phyloP scores from a whole-genome alignment of 257 asterid species.

The Paraleonurus japonicus region DNA sequence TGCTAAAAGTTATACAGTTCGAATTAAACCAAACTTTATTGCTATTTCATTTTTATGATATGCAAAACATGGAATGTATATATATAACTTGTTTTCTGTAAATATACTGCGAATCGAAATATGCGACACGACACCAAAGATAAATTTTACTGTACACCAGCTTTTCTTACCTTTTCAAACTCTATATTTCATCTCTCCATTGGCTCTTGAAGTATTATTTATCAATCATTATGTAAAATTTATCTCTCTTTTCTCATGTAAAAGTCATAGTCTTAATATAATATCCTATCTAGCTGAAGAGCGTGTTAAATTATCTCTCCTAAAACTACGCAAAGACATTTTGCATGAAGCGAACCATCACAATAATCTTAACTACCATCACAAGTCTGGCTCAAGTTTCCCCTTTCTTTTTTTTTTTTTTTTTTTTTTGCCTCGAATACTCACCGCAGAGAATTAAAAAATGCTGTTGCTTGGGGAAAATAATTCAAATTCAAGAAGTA shows the following conservation, averaged over 20 bases:
- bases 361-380: constrained; percentile 17
- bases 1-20: not conserved
- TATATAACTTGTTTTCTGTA: no score
- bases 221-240: not conserved
- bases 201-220: not conserved
- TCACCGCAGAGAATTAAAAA: not conserved
- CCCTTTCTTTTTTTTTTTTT: not conserved
- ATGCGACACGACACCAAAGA: not conserved
- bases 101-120: not conserved
- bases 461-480: not conserved
- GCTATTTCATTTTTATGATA: not conserved
- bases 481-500: not conserved
- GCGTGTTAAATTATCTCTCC: constrained; percentile 22
- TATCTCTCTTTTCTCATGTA: no score
- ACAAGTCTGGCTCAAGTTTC: not conserved
- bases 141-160: not conserved
- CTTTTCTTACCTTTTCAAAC: not conserved
- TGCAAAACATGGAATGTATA: not conserved
- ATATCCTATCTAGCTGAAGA: not conserved
- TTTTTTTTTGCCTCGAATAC: not conserved
- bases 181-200: not conserved
- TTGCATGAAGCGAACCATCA: constrained; percentile 25
- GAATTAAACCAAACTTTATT: not conserved
- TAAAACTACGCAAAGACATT: constrained; percentile 1
- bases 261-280: not conserved